phyloP scores from a whole-genome alignment of 768 basidiomycete species.

The Suillus weaverae region DNA sequence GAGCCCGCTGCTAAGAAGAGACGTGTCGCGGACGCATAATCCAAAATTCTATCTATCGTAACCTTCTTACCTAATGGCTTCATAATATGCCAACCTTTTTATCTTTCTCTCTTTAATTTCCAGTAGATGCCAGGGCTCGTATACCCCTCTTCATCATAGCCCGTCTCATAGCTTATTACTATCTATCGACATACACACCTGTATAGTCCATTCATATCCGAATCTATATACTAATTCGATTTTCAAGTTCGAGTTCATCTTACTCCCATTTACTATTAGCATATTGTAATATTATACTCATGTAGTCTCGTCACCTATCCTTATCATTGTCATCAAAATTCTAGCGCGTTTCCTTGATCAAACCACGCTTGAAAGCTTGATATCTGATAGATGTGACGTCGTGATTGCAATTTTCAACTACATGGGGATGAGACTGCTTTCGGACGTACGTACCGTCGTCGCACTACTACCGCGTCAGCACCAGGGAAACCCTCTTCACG shows the following conservation, averaged over 20 bases:
- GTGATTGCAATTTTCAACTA: too few relatives aligned
- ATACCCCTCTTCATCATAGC: not conserved
- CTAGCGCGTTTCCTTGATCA: not conserved
- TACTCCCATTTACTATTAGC: not conserved
- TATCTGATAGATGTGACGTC: too few relatives aligned
- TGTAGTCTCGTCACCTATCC: not conserved
- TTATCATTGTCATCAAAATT: not conserved
- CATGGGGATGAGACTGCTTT: too few relatives aligned
- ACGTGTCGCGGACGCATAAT: conserved; percentile 24
- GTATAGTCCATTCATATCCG: not conserved
- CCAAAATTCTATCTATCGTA: not conserved
- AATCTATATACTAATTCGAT: not conserved
- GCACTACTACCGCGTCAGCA: too few relatives aligned
- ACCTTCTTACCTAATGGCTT: not conserved
- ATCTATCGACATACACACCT: not conserved
- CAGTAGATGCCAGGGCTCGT: not conserved
- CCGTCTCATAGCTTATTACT: not conserved
- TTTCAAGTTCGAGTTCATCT: not conserved
- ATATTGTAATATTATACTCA: not conserved
- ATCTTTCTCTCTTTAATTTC: not conserved
- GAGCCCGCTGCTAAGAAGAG: conserved; percentile 30
- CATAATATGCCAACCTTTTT: not conserved
- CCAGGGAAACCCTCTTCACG: too few relatives aligned
- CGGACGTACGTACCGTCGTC: too few relatives aligned
- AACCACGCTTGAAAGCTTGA: not conserved